Evolutionary conservation across 2,329 filamentous ascomycete genomes (phyloP), one percentile per base, ranked within the genome.

Genomic region (Aspergillus floridensis): DNA sequence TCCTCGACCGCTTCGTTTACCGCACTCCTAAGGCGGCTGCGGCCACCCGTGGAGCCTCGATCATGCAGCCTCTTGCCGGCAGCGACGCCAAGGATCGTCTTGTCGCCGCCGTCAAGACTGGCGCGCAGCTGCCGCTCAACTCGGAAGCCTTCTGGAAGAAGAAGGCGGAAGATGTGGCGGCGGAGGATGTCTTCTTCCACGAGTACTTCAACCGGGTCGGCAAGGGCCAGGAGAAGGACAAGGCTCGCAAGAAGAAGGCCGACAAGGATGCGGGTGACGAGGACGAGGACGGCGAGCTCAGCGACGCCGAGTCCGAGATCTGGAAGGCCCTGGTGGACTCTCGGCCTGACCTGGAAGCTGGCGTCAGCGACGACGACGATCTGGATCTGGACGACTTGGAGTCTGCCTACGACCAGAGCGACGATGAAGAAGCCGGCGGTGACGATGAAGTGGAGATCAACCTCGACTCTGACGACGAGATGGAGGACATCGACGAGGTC

Each of bases 1-100:
- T 99, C 82, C 82, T 99, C 59, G 95, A 99, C 77, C 93, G 96
- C 68, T 99, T 99, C 75, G 92, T 96, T n/a, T 99, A 98, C 82
- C 89, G 91, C 66, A 96, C 95, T 68, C 88, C 93, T 62, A 96
- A 96, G 81, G 81, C 75, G 6, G 67, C 87, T 4, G 84, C 83
- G 16, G 74, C 76, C 21, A 82, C 86, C 31, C 90, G 91, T 64
- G 96, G 96, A 53, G 83, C 85, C 29, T 97, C 92, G 26, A 96
- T 99, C 75, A 99, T 99, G 95, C 95, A 99, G 76, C 95, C 96
- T 44, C 85, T 97, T 70, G 84, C 85, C 55, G 86, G 86, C 53
- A 83, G 82, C 12, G 84, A 85, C 57, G 81, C 81, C 4, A 80
- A 81, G 31, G 85, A 86, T 55, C 80, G 88, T 32, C 79, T 91